A percentile compares a stretch with the other conserved stretches of the same genome.
These are phyloP conservation scores for Discostella stelligera DNA, from an alignment of 352 stramenopile species.

Conservation along the genomic window DNA sequence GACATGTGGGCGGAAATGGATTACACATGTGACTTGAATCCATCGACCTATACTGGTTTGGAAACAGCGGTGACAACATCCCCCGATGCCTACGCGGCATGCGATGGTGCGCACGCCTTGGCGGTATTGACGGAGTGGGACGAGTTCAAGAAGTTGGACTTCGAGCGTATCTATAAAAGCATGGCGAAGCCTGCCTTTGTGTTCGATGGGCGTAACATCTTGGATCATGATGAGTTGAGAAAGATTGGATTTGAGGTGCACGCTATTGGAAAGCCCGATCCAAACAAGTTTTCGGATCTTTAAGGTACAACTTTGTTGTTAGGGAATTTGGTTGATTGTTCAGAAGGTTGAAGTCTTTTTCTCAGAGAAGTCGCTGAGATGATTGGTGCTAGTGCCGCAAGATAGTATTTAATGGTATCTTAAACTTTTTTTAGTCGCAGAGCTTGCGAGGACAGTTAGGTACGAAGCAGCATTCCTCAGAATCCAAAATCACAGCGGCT, in stretches of 20 bases:
- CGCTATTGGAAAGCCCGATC: slow-evolving; percentile 91
- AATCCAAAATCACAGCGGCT: not conserved
- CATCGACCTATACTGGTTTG: slow-evolving; percentile 87
- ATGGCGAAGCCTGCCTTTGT: slow-evolving; percentile 99
- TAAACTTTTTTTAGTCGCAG: not conserved
- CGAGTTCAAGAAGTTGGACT: slow-evolving; percentile 97
- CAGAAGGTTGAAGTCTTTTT: not conserved
- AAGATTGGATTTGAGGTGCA: slow-evolving; percentile 98
- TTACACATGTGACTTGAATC: slow-evolving; percentile 91
- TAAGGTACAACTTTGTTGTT: slow-evolving; percentile 23
- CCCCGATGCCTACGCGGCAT: slow-evolving; percentile 89
- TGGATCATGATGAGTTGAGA: slow-evolving; percentile 91
- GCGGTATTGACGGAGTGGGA: slow-evolving; percentile 98
- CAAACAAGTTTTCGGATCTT: slow-evolving; percentile 76
- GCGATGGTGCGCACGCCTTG: slow-evolving; percentile 84
- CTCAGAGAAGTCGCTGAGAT: too few species aligned
- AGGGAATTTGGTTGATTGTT: not conserved
- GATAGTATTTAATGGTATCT: not conserved
- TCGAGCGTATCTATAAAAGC: slow-evolving; percentile 90
- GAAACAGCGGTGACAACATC: slow-evolving; percentile 84
- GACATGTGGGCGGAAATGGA: slow-evolving; percentile 93
- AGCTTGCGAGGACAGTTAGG: too few species aligned
- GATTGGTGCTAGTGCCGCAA: too few species aligned
- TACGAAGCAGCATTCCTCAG: too few species aligned
- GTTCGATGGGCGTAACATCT: slow-evolving; percentile 98